Conservation (phyloP, 352 stramenopile species). For the Phytophthora kernoviae region DNA sequence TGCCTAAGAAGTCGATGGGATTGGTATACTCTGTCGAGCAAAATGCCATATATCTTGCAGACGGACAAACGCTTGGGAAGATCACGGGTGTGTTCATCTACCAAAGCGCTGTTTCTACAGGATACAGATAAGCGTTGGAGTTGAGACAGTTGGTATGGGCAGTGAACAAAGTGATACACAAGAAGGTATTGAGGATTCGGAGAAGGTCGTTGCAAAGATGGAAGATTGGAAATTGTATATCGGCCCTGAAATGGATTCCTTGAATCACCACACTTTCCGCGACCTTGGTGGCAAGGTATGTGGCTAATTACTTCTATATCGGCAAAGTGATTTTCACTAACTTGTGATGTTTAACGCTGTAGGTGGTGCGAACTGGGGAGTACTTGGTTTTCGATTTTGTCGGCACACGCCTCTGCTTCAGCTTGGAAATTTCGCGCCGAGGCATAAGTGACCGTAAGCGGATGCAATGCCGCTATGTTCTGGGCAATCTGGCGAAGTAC, state of each 20-base stretch:
- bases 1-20: slow-evolving; percentile 40
- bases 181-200: neutral
- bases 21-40: slow-evolving; percentile 29
- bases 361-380: slow-evolving; percentile 37
- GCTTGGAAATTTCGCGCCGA: slow-evolving; percentile 49
- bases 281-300: slow-evolving; percentile 50
- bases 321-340: neutral
- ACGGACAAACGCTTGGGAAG: slow-evolving; percentile 19
- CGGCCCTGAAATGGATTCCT: slow-evolving; percentile 59
- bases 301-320: neutral
- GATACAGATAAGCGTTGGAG: slow-evolving; percentile 35
- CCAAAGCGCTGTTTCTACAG: slow-evolving; percentile 61
- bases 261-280: slow-evolving; percentile 50
- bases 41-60: slow-evolving; percentile 26
- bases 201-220: slow-evolving; percentile 1
- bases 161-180: neutral
- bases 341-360: neutral
- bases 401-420: slow-evolving; percentile 60
- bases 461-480: slow-evolving; percentile 17
- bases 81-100: slow-evolving; percentile 45
- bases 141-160: slow-evolving; percentile 5
- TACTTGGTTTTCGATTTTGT: slow-evolving; percentile 59
- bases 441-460: slow-evolving; percentile 4
- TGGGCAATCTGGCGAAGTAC: slow-evolving; percentile 20
- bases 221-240: slow-evolving; percentile 51